Base-by-base conservation (phyloP, 495 filamentous ascomycete genomes). In the Aspergillus ostianus region DNA sequence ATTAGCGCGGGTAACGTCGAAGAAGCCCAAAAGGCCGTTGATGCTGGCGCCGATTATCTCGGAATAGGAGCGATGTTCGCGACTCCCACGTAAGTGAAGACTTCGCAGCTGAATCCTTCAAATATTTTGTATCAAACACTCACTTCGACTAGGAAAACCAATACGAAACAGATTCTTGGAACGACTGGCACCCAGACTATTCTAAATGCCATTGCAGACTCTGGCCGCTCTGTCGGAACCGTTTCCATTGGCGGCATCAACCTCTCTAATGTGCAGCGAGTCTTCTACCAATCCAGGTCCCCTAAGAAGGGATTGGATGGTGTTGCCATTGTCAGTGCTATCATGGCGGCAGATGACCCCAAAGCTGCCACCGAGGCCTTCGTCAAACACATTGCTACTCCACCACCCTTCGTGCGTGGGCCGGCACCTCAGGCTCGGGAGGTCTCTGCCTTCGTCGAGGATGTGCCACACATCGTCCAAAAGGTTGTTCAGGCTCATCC, bases 161-260 rank as follows among this genome's bases (percentile, higher is more conserved):
- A 97, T 68, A 90, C 88, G 29, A 95, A 93, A 64, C 78, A 81
- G 17, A 89, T 94, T 66, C 87, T 97, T 60, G 92, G 93, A 5
- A 81, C 91, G 4, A 79, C 85, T n/a, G 93, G 93, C 9, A 84
- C 90, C 3, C 85, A 85, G 53, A 67, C 80, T 4, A 91, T 96
- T 52, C 78, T 97, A 3, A 63, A 74, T 13, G 80, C 75, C 30
- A 83, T 95, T 26, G 77, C 74, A 2, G 61, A 70, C 26, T 72
- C 73, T 15, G 65, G 70, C 48, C 65, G 62, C 21, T 30, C 70
- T 27, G 82, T 91, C 3, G 77, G 78, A 23, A 84, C 87, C 2
- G 90, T 97, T 30, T 86, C 87, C 54, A 97, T 97, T 60, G 93
- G 93, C 19, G 93, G 93, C 10, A 88, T 98, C 70, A 96, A 95